Conservation (phyloP, 495 filamentous ascomycete genomes). For the Talaromyces thailandensis region DNA sequence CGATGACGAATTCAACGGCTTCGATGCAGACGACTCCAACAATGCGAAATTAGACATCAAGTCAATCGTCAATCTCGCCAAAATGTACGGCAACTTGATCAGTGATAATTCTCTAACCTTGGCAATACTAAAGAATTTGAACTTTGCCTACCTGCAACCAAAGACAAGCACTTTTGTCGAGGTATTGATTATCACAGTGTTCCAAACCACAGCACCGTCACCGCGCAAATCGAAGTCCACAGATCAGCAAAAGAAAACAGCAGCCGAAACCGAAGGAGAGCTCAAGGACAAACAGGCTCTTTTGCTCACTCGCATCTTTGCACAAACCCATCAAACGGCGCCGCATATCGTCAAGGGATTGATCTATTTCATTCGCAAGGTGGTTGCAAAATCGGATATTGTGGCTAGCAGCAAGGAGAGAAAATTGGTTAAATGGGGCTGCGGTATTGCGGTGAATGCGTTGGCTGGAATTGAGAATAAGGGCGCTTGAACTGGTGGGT, state of each 20-base stretch:
- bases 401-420: slow-evolving; percentile 50
- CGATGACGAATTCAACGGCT: slow-evolving; percentile 42
- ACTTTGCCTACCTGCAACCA: slow-evolving; percentile 65
- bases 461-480: slow-evolving; percentile 39
- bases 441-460: slow-evolving; percentile 51
- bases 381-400: slow-evolving; percentile 66
- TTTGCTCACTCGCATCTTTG: slow-evolving; percentile 45
- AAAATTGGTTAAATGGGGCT: slow-evolving; percentile 57
- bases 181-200: slow-evolving; percentile 63
- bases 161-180: slow-evolving; percentile 74
- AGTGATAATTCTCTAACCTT: slow-evolving; percentile 56
- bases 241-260: slow-evolving; percentile 18
- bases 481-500: background rate
- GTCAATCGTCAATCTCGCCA: slow-evolving; percentile 79
- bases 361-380: slow-evolving; percentile 69
- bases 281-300: slow-evolving; percentile 38
- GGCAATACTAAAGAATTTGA: slow-evolving; percentile 63
- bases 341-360: slow-evolving; percentile 60
- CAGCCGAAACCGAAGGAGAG: slow-evolving; percentile 14
- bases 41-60: slow-evolving; percentile 43
- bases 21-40: slow-evolving; percentile 34
- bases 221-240: background rate
- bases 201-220: slow-evolving; percentile 46
- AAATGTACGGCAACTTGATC: slow-evolving; percentile 71
- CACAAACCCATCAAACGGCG: slow-evolving; percentile 42